A percentile compares a stretch with the other conserved stretches of the same genome.
Conservation (phyloP, 768 basidiomycete genomes). For the Tricholoma saponaceum region DNA sequence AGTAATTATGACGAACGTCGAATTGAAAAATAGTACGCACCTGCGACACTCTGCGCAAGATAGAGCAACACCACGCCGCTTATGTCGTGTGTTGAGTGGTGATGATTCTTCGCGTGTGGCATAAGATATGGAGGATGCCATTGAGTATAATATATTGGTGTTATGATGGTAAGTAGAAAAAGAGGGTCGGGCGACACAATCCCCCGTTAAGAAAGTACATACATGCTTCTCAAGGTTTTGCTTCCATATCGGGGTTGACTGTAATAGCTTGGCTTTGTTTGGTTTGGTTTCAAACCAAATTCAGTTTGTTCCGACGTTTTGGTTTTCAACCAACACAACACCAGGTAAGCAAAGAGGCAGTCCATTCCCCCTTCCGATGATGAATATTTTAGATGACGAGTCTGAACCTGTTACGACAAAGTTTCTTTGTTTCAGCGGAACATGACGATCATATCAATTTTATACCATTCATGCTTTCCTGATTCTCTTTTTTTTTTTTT, state of each 20-base stretch:
- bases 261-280: conserved; percentile 23
- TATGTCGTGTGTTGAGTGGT: conserved; percentile 33
- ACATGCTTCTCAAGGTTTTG: conserved; percentile 1
- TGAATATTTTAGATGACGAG: conserved; percentile 66
- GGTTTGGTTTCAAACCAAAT: conserved; percentile 9
- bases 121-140: conserved; percentile 16
- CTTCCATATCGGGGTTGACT: conserved; percentile 10
- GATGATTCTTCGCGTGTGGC: conserved; percentile 19
- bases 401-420: conserved; percentile 60
- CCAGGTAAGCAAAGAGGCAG: conserved; percentile 18
- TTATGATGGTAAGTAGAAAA: conserved; percentile 18
- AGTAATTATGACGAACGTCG: conserved; percentile 8
- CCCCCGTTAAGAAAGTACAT: conserved; percentile 19
- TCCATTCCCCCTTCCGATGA: conserved; percentile 23
- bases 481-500: conserved; percentile 37
- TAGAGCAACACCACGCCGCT: conserved; percentile 51
- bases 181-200: conserved; percentile 21
- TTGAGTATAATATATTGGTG: conserved; percentile 16
- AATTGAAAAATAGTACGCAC: conserved; percentile 26
- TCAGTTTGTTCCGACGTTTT: conserved; percentile 9
- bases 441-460: conserved; percentile 59
- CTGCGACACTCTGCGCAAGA: conserved; percentile 71
- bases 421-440: conserved; percentile 52
- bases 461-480: conserved; percentile 96
- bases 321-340: conserved; percentile 11